Conservation (phyloP, 306 rosid species). For the Acacia crassicarpa region DNA sequence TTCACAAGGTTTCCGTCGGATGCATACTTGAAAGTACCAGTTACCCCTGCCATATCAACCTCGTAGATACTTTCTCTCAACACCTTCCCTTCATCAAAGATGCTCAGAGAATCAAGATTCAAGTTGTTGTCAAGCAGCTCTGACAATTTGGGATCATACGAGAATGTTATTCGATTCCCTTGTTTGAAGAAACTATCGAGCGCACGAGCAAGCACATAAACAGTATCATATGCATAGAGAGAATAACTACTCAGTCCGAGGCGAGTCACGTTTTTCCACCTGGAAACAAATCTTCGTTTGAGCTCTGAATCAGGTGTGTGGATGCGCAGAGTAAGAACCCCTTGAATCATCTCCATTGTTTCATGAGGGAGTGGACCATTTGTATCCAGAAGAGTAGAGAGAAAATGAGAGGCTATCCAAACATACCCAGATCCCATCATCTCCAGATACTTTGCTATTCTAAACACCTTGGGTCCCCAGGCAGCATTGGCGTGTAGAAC, state of each 20-base stretch:
- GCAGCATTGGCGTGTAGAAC: slow-evolving; percentile 58
- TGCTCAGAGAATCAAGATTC: slow-evolving; percentile 67
- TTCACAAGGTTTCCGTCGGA: slow-evolving; percentile 53
- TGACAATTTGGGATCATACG: slow-evolving; percentile 60
- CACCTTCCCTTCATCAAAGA: slow-evolving; percentile 65
- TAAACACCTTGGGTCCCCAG: slow-evolving; percentile 50
- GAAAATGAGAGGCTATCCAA: slow-evolving; percentile 85
- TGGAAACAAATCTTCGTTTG: slow-evolving; percentile 64
- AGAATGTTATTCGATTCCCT: slow-evolving; percentile 70
- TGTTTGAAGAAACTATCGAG: slow-evolving; percentile 71
- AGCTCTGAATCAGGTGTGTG: slow-evolving; percentile 70
- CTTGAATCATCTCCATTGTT: slow-evolving; percentile 60
- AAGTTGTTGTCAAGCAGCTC: slow-evolving; percentile 35
- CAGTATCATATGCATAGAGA: slow-evolving; percentile 86
- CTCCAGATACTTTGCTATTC: slow-evolving; percentile 68
- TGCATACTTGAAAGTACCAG: slow-evolving; percentile 66
- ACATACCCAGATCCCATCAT: slow-evolving; percentile 89
- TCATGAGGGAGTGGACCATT: slow-evolving; percentile 44
- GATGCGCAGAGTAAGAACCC: slow-evolving; percentile 68
- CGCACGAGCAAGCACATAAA: slow-evolving; percentile 80
- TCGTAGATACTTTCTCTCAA: slow-evolving; percentile 53
- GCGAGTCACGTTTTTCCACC: slow-evolving; percentile 78
- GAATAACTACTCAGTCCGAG: slow-evolving; percentile 58
- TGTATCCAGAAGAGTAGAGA: slow-evolving; percentile 63
- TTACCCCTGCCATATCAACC: slow-evolving; percentile 72